Evolutionary conservation across 2,329 filamentous ascomycete genomes (phyloP), one percentile per base, ranked within the genome.

Genomic region (Boeremia exigua): DNA sequence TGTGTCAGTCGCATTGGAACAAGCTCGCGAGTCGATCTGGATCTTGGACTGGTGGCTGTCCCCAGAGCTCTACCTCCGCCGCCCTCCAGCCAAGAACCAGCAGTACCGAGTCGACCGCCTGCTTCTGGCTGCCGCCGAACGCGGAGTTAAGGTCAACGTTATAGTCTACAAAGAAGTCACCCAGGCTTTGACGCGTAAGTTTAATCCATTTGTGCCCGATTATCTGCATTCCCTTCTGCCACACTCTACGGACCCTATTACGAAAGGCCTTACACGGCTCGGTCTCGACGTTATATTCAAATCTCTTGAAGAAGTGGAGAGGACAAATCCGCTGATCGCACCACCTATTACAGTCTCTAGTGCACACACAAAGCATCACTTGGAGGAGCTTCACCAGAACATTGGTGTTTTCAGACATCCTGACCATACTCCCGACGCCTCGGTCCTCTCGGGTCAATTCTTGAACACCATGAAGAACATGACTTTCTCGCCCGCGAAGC

Each of bases 1-100:
- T 12, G 90, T 96, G 1, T 91, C 88, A 27, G 80, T 88, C 60
- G 92, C 92, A 2, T 78, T 96, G 46, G 89, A 95, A 77, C 87
- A 85, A 68, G 92, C 92, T 2, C 82, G 80, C 61, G 86, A 94
- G 65, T 89, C 84, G 37, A 89, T 96, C 65, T 93, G 89, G 83
- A 96, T 96, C 61, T 79, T 96, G 38, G 91, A 94, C 71, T 95
- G 82, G 92, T 96, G 92, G 92, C 76, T 96, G 61, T 92, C 88
- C 51, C 92, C 93, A 1, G 93, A 96, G 77, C 80, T 97, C 27
- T 96, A 95, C 71, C 83, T 97, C 30, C 86, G 92, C 63, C 85
- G 92, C 23, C 92, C 93, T 2, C 92, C 92, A 8, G 86, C 90
- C 17, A 84, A 85, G 71, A 92, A 96, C 75, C 88, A 96, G 73